A percentile compares a stretch with the other conserved stretches of the same genome.
These are phyloP conservation scores for Leishmania lainsoni DNA, from an alignment of 208 protist species.

Conservation along the genomic window DNA sequence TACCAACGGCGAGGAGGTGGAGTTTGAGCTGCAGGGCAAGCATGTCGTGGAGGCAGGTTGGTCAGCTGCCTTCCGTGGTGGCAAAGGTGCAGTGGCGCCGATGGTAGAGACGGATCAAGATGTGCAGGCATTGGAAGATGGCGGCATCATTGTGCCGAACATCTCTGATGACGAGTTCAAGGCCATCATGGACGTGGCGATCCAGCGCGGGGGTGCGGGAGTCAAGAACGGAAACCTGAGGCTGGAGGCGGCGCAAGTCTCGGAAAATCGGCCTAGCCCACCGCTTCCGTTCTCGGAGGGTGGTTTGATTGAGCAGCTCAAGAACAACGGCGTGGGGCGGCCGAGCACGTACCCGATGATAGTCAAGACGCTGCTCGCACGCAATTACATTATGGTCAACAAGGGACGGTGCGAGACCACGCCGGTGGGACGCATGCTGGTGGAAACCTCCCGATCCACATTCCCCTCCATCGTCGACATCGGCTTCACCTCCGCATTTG, in stretches of 20 bases:
- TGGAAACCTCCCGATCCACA: conserved; percentile 65
- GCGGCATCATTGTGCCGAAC: conserved; percentile 52
- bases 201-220: not conserved
- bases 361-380: conserved; percentile 84
- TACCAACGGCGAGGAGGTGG: conserved; percentile 52
- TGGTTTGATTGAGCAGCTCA: conserved; percentile 87
- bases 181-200: conserved; percentile 56
- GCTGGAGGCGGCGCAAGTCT: conserved; percentile 45
- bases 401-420: conserved; percentile 86
- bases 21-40: conserved; percentile 74
- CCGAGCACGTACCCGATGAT: conserved; percentile 93
- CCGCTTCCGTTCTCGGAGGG: conserved; percentile 84
- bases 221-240: conserved; percentile 24
- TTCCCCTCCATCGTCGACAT: conserved; percentile 92
- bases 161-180: conserved; percentile 84
- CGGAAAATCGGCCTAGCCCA: conserved; percentile 60
- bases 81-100: conserved; percentile 1
- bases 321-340: conserved; percentile 84
- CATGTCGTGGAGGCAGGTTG: conserved; percentile 76
- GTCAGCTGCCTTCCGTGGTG: conserved; percentile 69
- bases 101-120: conserved; percentile 40
- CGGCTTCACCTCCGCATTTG: conserved; percentile 86
- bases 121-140: conserved; percentile 60
- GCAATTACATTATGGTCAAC: conserved; percentile 86
- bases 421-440: conserved; percentile 71